Base-by-base conservation (phyloP, 2,329 filamentous ascomycete genomes). In the Myriosclerotinia curreyana region DNA sequence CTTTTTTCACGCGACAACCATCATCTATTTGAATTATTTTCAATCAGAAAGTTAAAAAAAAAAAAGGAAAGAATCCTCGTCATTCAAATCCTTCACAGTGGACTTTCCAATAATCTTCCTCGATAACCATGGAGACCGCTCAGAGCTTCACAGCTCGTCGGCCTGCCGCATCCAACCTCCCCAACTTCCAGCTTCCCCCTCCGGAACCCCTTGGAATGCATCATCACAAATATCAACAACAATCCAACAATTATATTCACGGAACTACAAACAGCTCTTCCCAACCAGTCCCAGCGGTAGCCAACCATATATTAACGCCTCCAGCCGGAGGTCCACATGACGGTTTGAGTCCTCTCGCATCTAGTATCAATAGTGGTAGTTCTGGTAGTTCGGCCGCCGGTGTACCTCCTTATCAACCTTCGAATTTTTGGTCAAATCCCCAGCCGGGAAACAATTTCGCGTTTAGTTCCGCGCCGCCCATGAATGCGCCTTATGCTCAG, bases 61-160 rank as follows among this genome's bases (percentile, higher is more conserved):
- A n/a, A n/a, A 53, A 44, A 60, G 14, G 5, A 52, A 51, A 28
- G 20, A 49, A 42, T 11, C 20, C 2, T 44, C 20, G 38, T 34
- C 6, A 53, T 65, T 56, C 50, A n/a, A 64, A 64, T 48, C 44
- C 64, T 49, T 54, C 68, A 64, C 34, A 66, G 66, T 71, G 66
- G 69, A 69, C 66, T 69, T 70, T 66, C 59, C 68, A 79, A 66
- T 52, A 52, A 53, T 68, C 62, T 63, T 69, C 56, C 68, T 70
- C 63, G 63, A 54, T 34, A 25, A 69, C 79, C 75, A 82, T 87
- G 79, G 81, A 81, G 76, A 79, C 81, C 72, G 81, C 83, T 71
- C 81, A 83, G 74, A 89, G 88, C 78, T 86, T 92, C 75, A 85
- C 87, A 70, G 82, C 87, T 75, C 84, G 89, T 72, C 85, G 89